These are phyloP conservation scores for Pythium brachiatum DNA, from an alignment of 352 stramenopile species.

Conservation along the genomic window DNA sequence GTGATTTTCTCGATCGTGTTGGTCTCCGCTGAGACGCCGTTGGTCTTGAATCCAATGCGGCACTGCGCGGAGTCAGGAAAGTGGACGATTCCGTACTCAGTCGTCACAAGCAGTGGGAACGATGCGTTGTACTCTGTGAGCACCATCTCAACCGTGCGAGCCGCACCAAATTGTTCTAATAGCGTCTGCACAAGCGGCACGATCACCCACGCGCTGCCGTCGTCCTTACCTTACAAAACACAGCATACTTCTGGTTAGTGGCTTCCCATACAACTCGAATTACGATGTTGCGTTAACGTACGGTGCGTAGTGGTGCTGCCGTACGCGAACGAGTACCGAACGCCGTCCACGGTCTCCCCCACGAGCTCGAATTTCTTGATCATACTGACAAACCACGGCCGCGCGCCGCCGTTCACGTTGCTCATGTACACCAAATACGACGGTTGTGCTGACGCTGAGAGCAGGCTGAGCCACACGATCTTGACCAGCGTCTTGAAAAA, in stretches of 20 bases:
- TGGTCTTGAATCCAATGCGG: conserved; percentile 27
- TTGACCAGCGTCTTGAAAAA: conserved; percentile 39
- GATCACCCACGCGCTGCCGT: conserved; percentile 33
- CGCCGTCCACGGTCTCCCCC: conserved; percentile 27
- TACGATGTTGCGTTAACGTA: conserved; percentile 3
- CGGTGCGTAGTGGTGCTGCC: conserved; percentile 13
- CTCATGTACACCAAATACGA: conserved; percentile 37
- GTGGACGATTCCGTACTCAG: conserved; percentile 34
- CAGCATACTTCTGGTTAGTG: too few species aligned
- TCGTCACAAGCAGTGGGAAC: conserved; percentile 25
- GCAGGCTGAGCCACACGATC: conserved; percentile 30
- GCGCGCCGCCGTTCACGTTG: conserved; percentile 31
- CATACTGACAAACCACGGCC: conserved; percentile 28
- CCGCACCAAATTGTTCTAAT: conserved; percentile 22
- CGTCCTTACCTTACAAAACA: conserved; percentile 25
- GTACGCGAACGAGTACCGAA: conserved; percentile 25
- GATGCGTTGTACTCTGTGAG: conserved; percentile 29
- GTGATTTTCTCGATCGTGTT: conserved; percentile 33
- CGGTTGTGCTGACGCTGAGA: conserved; percentile 20
- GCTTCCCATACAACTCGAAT: neutral
- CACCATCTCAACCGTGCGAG: conserved; percentile 20
- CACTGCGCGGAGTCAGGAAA: conserved; percentile 32
- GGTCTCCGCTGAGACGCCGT: conserved; percentile 26
- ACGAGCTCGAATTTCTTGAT: conserved; percentile 22
- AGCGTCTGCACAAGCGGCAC: conserved; percentile 30